These are phyloP conservation scores for Theobroma cacao DNA, from an alignment of 345 rosid species.

Conservation along the genomic window DNA sequence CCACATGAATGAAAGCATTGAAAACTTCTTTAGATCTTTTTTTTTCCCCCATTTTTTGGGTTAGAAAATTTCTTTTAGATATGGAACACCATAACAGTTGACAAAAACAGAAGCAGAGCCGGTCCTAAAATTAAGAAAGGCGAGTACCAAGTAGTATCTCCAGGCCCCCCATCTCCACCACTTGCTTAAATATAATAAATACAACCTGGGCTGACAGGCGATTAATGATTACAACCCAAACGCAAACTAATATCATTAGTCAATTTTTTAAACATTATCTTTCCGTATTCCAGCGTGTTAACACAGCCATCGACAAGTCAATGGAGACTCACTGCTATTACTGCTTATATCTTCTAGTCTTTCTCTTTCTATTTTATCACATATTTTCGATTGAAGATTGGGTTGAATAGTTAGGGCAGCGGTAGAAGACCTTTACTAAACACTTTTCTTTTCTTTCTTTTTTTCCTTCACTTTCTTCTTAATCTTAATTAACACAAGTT, in stretches of 20 bases:
- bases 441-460: neutral
- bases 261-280: neutral
- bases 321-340: neutral
- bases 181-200: too few relatives aligned
- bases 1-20: too few relatives aligned
- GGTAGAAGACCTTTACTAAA: neutral
- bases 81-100: too few relatives aligned
- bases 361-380: too few relatives aligned
- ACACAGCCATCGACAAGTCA: neutral
- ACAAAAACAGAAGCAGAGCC: too few relatives aligned
- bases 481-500: slow-evolving; percentile 8
- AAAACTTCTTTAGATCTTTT: too few relatives aligned
- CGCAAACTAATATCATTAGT: neutral
- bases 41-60: too few relatives aligned
- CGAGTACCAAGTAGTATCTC: too few relatives aligned
- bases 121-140: too few relatives aligned
- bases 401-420: neutral
- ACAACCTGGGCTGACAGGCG: neutral
- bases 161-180: too few relatives aligned
- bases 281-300: neutral
- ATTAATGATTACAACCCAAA: neutral
- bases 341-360: neutral
- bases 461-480: neutral
- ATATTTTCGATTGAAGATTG: neutral
- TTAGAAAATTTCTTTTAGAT: too few relatives aligned